These are phyloP conservation scores for Pholiota adiposa DNA, from an alignment of 1,284 basidiomycete species.

Conservation along the genomic window DNA sequence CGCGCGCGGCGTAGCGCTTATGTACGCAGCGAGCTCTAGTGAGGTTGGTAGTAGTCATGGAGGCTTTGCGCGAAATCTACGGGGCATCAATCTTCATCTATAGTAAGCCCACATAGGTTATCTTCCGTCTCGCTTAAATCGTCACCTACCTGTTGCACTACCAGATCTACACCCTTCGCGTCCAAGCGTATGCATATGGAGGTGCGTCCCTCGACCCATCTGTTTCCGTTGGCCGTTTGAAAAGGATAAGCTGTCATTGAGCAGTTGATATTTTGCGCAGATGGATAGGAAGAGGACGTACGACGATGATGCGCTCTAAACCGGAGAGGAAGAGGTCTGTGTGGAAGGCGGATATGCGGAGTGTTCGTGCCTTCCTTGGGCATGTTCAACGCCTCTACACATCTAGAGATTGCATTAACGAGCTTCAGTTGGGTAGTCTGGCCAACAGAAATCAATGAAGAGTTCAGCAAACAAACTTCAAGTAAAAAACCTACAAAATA, in stretches of 20 bases:
- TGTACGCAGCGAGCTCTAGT: no score
- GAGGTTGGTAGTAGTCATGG: conserved; percentile 91
- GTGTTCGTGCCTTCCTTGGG: conserved; percentile 67
- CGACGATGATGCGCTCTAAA: conserved; percentile 81
- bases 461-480: conserved; percentile 10
- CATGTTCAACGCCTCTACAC: conserved; percentile 64
- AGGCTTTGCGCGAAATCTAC: conserved; percentile 91
- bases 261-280: neutral
- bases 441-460: no score
- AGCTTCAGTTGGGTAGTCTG: conserved; percentile 87
- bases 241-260: no score
- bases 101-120: no score
- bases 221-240: no score
- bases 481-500: conserved; percentile 86
- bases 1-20: no score
- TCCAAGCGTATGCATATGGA: no score
- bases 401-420: conserved; percentile 75
- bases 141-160: no score
- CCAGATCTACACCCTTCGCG: no score
- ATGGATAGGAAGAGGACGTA: conserved; percentile 41
- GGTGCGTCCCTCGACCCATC: no score
- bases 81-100: no score
- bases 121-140: no score
- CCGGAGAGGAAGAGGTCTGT: conserved; percentile 86
- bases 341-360: conserved; percentile 85